A percentile compares a stretch with the other conserved stretches of the same genome.
These are phyloP conservation scores for Mycena venus DNA, from an alignment of 768 basidiomycete species.

Conservation along the genomic window DNA sequence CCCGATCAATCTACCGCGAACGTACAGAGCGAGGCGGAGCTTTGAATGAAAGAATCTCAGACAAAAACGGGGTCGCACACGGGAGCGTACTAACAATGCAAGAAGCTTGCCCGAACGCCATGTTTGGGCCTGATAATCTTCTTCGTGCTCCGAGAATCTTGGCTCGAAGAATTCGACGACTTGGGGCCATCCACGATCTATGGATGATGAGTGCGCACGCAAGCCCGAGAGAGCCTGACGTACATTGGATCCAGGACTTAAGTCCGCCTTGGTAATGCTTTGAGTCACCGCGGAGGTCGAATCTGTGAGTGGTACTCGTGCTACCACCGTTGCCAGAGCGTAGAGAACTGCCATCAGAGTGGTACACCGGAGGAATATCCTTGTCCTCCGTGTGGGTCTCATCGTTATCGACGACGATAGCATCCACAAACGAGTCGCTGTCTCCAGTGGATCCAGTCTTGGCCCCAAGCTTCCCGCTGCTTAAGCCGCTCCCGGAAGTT, in stretches of 20 bases:
- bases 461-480: slow-evolving; percentile 11
- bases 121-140: slow-evolving; percentile 37
- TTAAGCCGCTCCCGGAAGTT: slow-evolving; percentile 26
- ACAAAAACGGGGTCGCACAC: neutral
- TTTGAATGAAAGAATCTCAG: neutral
- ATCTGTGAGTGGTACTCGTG: slow-evolving; percentile 25
- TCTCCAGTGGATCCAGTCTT: slow-evolving; percentile 18
- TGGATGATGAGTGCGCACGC: too few relatives aligned
- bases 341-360: slow-evolving; percentile 32
- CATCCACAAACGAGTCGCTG: slow-evolving; percentile 37
- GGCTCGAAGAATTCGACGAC: slow-evolving; percentile 37
- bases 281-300: neutral
- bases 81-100: slow-evolving; percentile 31
- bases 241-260: slow-evolving; percentile 25
- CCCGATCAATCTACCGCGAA: too few relatives aligned
- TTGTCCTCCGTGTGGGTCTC: slow-evolving; percentile 7
- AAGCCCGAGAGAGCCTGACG: neutral
- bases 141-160: slow-evolving; percentile 29
- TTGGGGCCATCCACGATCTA: slow-evolving; percentile 25
- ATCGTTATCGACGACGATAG: slow-evolving; percentile 39
- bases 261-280: slow-evolving; percentile 32
- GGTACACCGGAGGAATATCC: slow-evolving; percentile 2
- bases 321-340: slow-evolving; percentile 33
- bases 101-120: slow-evolving; percentile 39
- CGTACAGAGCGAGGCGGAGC: slow-evolving; percentile 36